Evolutionary conservation across 106 monocot species (phyloP), one percentile per base, ranked within the genome.

Genomic region (Agapanthus africanus): DNA sequence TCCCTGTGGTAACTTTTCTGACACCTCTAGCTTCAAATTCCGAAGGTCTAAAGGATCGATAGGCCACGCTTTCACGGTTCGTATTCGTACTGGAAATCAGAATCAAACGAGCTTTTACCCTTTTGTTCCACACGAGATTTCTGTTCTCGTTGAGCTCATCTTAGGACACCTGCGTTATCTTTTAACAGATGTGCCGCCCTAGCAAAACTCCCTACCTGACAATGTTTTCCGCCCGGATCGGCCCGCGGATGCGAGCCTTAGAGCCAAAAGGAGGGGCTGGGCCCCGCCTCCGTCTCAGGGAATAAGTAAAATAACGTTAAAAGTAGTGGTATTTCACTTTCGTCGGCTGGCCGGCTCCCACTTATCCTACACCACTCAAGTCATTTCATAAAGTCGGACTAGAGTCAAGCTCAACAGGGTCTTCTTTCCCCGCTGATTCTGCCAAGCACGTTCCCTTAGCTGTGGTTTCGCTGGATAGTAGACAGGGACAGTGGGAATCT

Each of bases 21-120:
- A 87, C 80, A 83, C 84, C 84, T 84, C 84, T 80, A 86, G 79
- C 78, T 91, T 84, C 84, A 83, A 86, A 87, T 82, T 77, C 74
- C 39, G 79, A 88, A 88, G 76, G 79, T 77, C 82, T 88, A 88
- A 88, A 88, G 88, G 84, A 88, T 88, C 76, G 79, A 88, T 84
- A 82, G 77, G 84, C 84, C 77, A 84, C 72, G 73, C 81, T 84
- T 91, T 86, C 82, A 85, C 75, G 80, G 82, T 87, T 87, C 72
- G 74, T 80, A 83, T 84, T 91, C 74, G 77, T 80, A 87, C 78
- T 87, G 71, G 74, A 84, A 87, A 86, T 84, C 74, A 91, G 73
- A 87, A 91, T 86, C 87, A 80, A 85, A 91, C 66, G 78, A 91
- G 89, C 73, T 80, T 85, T 89, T 81, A 63, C 63, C 63, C 72